Base-by-base conservation (phyloP, 768 basidiomycete species). In the Naganishia friedmannii region DNA sequence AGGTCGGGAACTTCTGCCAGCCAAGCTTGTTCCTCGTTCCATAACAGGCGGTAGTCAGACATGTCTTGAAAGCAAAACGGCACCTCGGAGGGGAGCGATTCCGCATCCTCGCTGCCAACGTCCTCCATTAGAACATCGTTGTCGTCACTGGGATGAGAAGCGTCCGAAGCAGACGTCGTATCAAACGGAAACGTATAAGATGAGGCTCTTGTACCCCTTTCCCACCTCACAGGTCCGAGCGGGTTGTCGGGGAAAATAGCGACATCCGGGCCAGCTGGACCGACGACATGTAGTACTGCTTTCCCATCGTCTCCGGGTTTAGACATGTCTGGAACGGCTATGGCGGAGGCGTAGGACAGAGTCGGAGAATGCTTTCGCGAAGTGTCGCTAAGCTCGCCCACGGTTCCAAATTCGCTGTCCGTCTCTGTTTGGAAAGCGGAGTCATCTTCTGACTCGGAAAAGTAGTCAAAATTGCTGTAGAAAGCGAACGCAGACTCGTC, bases 181-280 rank as follows among this genome's bases (percentile, higher is more conserved):
- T 63, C 60, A 28, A 46, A 63, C 4, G 42, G 26, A 23, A 42
- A 63, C 9, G 39, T 26, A 26, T 15, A 15, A 26, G n/a, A 45
- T 9, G 42, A 15, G 39, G 39, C n/a, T 17, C 7, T 23, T 3
- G 60, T 3, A 12, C 39, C 60, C 6, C 29, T 8, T 17, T 63
- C 60, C 60, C 60, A 63, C 26, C 9, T 26, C 21, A 63, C 39
- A 45, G 60, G 60, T 4, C 60, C 42, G 39, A 63, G 60, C 7
- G 60, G 60, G 23, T 63, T 63, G 39, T 42, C 42, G 23, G 60
- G 60, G 23, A 63, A 63, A 21, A 63, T 3, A 37, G 60, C 42
- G 3, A 34, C 3, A 15, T 26, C 23, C 23, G 39, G 17, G 1
- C 60, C 39, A 23, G 39, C 26, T 28, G 60, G 46, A 21, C 15